Conservation (phyloP, 805 yeast genomes). For the Hanseniaspora pseudoguilliermondii region DNA sequence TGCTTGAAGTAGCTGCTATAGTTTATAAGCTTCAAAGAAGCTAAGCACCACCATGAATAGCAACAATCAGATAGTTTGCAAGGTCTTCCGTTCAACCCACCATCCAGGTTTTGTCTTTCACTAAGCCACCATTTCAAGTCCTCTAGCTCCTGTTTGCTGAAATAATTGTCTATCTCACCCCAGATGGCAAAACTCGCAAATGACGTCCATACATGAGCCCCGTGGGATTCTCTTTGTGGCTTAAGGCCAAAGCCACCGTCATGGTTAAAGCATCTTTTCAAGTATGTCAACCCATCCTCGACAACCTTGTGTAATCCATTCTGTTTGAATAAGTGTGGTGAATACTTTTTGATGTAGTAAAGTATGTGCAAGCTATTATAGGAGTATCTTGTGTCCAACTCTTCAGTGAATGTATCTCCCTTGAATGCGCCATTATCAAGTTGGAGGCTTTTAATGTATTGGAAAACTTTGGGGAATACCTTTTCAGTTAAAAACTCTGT, state of each 20-base stretch:
- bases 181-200: constrained; percentile 67
- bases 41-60: constrained; percentile 94
- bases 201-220: constrained; percentile 84
- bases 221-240: constrained; percentile 92
- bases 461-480: constrained; percentile 27
- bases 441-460: constrained; percentile 30
- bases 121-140: constrained; percentile 73
- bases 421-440: constrained; percentile 55
- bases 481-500: constrained; percentile 32
- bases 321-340: neutral
- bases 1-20: neutral
- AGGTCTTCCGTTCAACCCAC: constrained; percentile 94
- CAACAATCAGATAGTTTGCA: constrained; percentile 96
- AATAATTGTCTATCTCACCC: constrained; percentile 37
- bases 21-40: constrained; percentile 42
- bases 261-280: constrained; percentile 64
- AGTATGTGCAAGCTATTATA: constrained; percentile 69
- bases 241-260: constrained; percentile 92
- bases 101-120: constrained; percentile 72
- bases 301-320: constrained; percentile 33
- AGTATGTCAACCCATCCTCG: constrained; percentile 52
- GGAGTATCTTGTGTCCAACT: constrained; percentile 81
- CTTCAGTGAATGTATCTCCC: constrained; percentile 79
- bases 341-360: constrained; percentile 23
- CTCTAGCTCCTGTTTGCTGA: constrained; percentile 29